Percentiles rank a stretch among this genome's conserved stretches.
These are phyloP conservation scores for Steccherinum ochraceum DNA, from an alignment of 768 basidiomycete species.

Conservation along the genomic window DNA sequence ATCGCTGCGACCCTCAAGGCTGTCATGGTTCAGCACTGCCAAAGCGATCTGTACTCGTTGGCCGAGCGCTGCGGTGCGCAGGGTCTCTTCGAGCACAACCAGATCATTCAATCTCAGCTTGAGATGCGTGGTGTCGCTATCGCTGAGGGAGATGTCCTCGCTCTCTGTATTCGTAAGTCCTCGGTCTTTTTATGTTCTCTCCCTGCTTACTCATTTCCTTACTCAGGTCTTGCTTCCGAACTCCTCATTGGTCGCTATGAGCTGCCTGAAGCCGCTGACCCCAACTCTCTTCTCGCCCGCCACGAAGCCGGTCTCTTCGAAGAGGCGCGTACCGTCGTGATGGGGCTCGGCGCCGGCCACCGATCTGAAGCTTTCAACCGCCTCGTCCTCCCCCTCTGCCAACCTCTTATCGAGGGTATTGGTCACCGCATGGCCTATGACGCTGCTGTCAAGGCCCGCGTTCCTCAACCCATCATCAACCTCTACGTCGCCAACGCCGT, in stretches of 20 bases:
- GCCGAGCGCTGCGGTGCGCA: constrained; percentile 63
- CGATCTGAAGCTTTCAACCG: constrained; percentile 47
- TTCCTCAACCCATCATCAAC: constrained; percentile 19
- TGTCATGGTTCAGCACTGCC: constrained; percentile 47
- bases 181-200: neutral
- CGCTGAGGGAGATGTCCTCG: constrained; percentile 41
- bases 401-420: constrained; percentile 20
- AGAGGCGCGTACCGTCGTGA: constrained; percentile 14
- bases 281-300: constrained; percentile 44
- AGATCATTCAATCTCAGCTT: constrained; percentile 31
- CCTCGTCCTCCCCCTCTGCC: constrained; percentile 23
- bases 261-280: constrained; percentile 37
- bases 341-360: constrained; percentile 28
- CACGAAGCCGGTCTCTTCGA: constrained; percentile 37
- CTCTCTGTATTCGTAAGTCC: constrained; percentile 31
- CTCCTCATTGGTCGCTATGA: constrained; percentile 48
- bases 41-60: constrained; percentile 42
- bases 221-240: constrained; percentile 55
- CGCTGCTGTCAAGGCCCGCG: constrained; percentile 23
- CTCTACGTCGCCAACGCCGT: constrained; percentile 23
- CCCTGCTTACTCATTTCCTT: neutral
- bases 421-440: constrained; percentile 28
- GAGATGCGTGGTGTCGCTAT: constrained; percentile 34
- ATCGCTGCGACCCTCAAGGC: constrained; percentile 53
- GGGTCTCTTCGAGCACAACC: constrained; percentile 59